Base-by-base conservation (phyloP, 2,329 filamentous ascomycete species). In the Diaporthe australafricana region DNA sequence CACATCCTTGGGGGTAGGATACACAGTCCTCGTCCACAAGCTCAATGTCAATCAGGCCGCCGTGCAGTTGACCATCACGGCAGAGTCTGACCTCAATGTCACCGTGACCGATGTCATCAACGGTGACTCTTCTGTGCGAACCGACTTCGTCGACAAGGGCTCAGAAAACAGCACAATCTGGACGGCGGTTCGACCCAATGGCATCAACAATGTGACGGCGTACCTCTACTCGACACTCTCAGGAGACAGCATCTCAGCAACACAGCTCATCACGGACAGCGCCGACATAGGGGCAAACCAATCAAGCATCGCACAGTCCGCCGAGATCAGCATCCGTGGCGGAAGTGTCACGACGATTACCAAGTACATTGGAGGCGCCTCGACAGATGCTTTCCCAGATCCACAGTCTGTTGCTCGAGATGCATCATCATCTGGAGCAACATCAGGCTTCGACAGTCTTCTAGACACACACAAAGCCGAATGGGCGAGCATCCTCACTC, bases 321-420 rank as follows among this genome's bases (percentile, higher is more conserved):
- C 89, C 53, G 79, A 83, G 12, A 84, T 92, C 35, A 82, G 80
- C 1, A 82, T 93, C 8, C 81, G 81, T 38, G 85, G 86, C 3
- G 87, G 88, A 1, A 77, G 88, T 74, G 85, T 85, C 0, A 84
- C 88, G 3, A 87, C 84, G 1, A 80, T 94, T 56, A 88, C 86
- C 57, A 94, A 94, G 77, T 94, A 87, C 75, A 85, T 94, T 20
- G 92, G 92, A 35, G 87, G 86, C 62, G 92, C 92, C 5, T 93
- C 92, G 1, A 88, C 87, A 0, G 92, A 94, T 79, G 91, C 90
- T 0, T 94, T 93, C 76, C 73, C 81, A 0, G 81, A 91, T 73
- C 88, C 92, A 0, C 82, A 87, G 71, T 76, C 79, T 25, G 83
- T 85, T 1, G 92, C 92, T 2, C 84, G 84, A 71, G 78, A 85